Evolutionary conservation across 2,329 filamentous ascomycete species (phyloP).

Genomic region (Plenodomus tracheiphilus): DNA sequence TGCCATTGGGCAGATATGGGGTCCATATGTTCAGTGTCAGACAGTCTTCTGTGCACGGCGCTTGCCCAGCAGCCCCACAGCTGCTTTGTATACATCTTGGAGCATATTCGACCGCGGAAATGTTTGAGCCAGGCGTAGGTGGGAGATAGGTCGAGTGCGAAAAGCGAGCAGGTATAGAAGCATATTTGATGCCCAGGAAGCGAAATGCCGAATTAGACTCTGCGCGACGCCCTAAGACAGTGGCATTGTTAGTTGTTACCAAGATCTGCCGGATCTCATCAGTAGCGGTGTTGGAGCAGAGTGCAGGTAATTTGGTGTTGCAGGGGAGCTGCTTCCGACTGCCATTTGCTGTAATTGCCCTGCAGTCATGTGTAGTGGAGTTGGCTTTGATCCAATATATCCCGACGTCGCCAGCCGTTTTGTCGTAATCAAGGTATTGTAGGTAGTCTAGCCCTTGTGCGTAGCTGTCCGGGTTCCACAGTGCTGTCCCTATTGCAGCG

Average conservation of each 20-base stretch:
- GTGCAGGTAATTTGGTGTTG: constrained; percentile 21
- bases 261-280: constrained; percentile 17
- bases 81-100: constrained; percentile 47
- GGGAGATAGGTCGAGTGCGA: constrained; percentile 49
- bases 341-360: constrained; percentile 25
- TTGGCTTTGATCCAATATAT: constrained; percentile 24
- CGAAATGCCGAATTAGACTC: constrained; percentile 50
- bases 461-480: constrained; percentile 20
- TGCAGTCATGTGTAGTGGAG: constrained; percentile 15
- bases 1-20: constrained; percentile 44
- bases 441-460: constrained; percentile 18
- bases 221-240: constrained; percentile 48
- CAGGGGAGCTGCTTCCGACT: constrained; percentile 17
- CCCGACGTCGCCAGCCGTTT: constrained; percentile 10
- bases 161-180: constrained; percentile 50
- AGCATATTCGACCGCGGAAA: constrained; percentile 41
- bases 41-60: constrained; percentile 49
- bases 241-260: constrained; percentile 23
- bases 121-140: constrained; percentile 28
- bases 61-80: constrained; percentile 19
- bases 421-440: constrained; percentile 22
- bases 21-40: constrained; percentile 47
- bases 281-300: constrained; percentile 30
- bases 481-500: constrained; percentile 21
- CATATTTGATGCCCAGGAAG: constrained; percentile 56